Percentiles rank a stretch among this genome's conserved stretches.
Conservation (phyloP, 1,284 basidiomycete genomes). For the Ustilago curta region DNA sequence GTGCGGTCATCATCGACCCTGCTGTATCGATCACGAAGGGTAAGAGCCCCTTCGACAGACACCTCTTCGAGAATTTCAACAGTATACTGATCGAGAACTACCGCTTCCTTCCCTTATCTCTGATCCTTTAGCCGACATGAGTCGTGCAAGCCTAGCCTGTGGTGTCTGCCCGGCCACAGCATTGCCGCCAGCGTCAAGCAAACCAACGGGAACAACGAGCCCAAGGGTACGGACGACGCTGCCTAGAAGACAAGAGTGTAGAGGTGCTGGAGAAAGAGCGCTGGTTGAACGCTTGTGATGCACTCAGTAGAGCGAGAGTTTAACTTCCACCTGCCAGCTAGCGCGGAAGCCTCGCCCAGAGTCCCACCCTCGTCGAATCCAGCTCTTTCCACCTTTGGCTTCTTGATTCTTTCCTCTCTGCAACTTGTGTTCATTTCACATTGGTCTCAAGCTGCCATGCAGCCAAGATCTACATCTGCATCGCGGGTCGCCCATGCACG, state of each 20-base stretch:
- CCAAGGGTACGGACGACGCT: background rate
- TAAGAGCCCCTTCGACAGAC: background rate
- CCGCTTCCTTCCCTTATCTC: background rate
- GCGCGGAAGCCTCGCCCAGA: too few species aligned
- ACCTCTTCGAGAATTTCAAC: background rate
- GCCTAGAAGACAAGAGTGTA: background rate
- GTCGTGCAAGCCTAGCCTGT: slow-evolving; percentile 2
- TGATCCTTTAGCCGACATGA: background rate
- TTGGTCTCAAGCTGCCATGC: too few species aligned
- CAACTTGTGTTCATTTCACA: too few species aligned
- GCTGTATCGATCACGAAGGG: slow-evolving; percentile 1
- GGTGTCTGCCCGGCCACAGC: background rate
- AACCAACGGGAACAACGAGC: background rate
- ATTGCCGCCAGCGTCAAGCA: background rate
- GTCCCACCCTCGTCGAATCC: too few species aligned
- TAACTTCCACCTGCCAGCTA: too few species aligned
- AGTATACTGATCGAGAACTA: background rate
- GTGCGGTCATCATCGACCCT: background rate
- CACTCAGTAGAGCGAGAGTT: too few species aligned
- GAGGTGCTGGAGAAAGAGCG: background rate
- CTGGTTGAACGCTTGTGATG: too few species aligned
- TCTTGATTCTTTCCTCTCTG: too few species aligned
- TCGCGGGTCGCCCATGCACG: too few species aligned
- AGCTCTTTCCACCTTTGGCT: too few species aligned
- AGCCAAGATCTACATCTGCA: too few species aligned